Conservation (phyloP, 306 rosid species). For the Corylus americana region DNA sequence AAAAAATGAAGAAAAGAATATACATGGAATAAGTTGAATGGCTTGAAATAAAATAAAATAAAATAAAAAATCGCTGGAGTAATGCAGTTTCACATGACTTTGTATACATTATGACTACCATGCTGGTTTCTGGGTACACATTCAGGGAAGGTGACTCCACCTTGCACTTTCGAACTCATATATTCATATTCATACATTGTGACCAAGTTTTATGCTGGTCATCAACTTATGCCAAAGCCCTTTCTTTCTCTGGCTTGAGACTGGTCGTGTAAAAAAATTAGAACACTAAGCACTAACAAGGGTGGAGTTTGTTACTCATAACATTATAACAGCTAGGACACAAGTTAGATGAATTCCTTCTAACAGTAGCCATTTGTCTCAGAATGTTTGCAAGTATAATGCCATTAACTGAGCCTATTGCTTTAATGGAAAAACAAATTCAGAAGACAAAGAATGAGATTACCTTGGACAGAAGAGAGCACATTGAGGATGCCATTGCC, state of each 20-base stretch:
- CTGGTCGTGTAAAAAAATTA: neutral
- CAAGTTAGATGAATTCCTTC: neutral
- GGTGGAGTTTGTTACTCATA: neutral
- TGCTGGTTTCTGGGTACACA: neutral
- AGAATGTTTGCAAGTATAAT: neutral
- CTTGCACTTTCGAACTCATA: neutral
- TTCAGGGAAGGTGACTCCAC: slow-evolving; percentile 10
- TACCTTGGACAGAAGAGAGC: slow-evolving; percentile 87
- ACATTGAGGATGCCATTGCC: slow-evolving; percentile 86
- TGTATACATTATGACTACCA: neutral
- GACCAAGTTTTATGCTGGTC: neutral
- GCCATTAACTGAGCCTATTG: neutral
- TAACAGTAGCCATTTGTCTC: neutral
- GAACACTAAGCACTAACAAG: neutral
- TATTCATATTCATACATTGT: neutral
- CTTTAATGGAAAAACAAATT: slow-evolving; percentile 14
- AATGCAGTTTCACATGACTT: neutral
- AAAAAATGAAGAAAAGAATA: neutral
- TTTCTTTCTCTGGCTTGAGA: neutral
- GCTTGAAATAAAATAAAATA: neutral
- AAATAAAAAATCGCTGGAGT: neutral
- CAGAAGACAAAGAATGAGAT: slow-evolving; percentile 7
- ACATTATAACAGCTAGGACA: neutral
- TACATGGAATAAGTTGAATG: neutral
- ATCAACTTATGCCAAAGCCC: neutral